phyloP scores from a whole-genome alignment of 495 filamentous ascomycete species.

The Pseudomonodictys pantanalensis region DNA sequence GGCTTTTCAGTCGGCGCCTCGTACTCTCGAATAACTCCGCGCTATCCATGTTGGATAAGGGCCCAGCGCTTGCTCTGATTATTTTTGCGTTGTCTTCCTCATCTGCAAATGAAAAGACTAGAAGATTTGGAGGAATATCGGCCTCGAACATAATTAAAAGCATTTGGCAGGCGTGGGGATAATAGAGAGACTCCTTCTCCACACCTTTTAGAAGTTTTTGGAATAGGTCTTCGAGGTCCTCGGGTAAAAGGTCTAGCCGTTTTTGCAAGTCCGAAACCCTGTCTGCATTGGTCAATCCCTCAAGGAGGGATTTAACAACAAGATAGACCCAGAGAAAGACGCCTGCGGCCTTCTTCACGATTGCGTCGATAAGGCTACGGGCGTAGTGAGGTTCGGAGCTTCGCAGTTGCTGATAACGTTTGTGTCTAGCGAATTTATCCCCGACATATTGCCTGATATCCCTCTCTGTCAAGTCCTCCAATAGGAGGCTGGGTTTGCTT shows the following conservation, averaged over 20 bases:
- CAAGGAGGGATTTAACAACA: constrained; percentile 15
- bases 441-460: constrained; percentile 22
- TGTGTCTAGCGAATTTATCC: background rate
- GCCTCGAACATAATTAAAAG: too few relatives aligned
- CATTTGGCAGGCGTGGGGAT: too few relatives aligned
- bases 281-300: constrained; percentile 13
- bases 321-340: constrained; percentile 29
- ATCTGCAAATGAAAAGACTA: too few relatives aligned
- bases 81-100: too few relatives aligned
- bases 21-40: too few relatives aligned
- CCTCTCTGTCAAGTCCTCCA: constrained; percentile 15
- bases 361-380: constrained; percentile 4
- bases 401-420: background rate
- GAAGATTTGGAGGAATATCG: too few relatives aligned
- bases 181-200: too few relatives aligned
- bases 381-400: background rate
- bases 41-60: too few relatives aligned
- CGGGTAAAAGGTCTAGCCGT: constrained; percentile 9
- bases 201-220: too few relatives aligned
- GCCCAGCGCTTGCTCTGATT: too few relatives aligned
- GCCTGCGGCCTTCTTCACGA: constrained; percentile 14
- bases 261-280: constrained; percentile 2
- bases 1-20: too few relatives aligned
- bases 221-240: constrained; percentile 18
- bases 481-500: constrained; percentile 4